Conservation (phyloP, 371 early-diverging fungal genomes). For the Cokeromyces recurvatus region DNA sequence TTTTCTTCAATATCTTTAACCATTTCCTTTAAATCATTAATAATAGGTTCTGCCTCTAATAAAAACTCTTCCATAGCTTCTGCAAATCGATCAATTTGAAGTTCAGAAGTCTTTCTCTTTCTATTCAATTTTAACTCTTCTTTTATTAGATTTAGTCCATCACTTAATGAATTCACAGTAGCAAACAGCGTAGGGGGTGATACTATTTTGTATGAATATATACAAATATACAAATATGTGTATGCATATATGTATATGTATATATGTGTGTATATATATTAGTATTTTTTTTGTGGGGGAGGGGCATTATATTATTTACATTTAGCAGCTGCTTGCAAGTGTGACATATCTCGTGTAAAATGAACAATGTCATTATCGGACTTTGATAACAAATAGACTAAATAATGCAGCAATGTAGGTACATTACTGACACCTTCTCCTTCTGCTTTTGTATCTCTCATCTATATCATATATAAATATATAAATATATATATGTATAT, state of each 20-base stretch:
- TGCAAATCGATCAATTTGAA: constrained; percentile 59
- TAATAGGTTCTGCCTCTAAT: constrained; percentile 37
- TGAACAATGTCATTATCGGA: constrained; percentile 53
- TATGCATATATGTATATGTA: no score
- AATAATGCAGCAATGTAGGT: constrained; percentile 73
- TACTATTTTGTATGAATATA: constrained; percentile 30
- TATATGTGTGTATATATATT: no score
- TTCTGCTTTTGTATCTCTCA: constrained; percentile 66
- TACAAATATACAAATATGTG: no score
- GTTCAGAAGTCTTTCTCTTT: constrained; percentile 27
- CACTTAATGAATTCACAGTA: constrained; percentile 52
- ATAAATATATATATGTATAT: no score
- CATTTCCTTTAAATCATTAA: constrained; percentile 31
- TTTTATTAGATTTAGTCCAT: constrained; percentile 52
- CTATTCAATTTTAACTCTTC: constrained; percentile 47
- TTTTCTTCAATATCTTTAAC: constrained; percentile 47
- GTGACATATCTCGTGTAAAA: constrained; percentile 64
- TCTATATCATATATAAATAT: constrained; percentile 26
- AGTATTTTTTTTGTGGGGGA: no score
- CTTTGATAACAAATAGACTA: constrained; percentile 60
- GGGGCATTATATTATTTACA: constrained; percentile 32
- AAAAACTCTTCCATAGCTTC: constrained; percentile 58
- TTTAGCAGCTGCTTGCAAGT: constrained; percentile 66
- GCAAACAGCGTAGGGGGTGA: constrained; percentile 60
- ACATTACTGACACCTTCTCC: constrained; percentile 51